Evolutionary conservation across 768 basidiomycete genomes (phyloP).

Genomic region (Termitomyces sp.): DNA sequence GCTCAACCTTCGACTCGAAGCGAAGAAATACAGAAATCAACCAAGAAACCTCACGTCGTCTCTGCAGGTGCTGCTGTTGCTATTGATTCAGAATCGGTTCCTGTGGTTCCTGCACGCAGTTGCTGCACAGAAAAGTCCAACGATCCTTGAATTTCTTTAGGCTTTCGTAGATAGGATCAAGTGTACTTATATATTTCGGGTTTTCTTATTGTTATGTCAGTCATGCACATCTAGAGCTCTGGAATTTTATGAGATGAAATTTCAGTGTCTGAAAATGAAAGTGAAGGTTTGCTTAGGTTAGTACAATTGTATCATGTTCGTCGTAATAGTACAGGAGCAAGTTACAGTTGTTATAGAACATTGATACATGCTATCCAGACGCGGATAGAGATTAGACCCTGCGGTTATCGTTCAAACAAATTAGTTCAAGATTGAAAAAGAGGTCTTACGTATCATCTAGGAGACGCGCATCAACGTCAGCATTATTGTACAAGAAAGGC

Average conservation of each 20-base stretch:
- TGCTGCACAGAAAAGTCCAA: conserved; percentile 26
- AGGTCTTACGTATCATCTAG: conserved; percentile 60
- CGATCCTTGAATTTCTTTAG: background rate
- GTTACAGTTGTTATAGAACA: background rate
- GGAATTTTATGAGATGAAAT: background rate
- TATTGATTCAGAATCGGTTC: background rate
- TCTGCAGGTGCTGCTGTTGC: background rate
- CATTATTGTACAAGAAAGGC: background rate
- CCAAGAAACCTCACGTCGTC: background rate
- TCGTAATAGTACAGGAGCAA: conserved; percentile 2
- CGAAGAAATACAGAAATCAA: background rate
- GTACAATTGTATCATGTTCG: background rate
- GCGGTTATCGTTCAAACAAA: background rate
- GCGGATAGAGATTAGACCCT: conserved; percentile 8
- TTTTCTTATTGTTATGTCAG: background rate
- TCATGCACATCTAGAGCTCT: background rate
- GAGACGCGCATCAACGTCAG: conserved; percentile 11
- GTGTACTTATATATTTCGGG: background rate
- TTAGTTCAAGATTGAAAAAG: background rate
- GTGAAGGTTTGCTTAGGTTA: background rate
- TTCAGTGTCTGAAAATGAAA: background rate
- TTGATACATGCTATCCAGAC: background rate
- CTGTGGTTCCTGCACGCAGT: conserved; percentile 17
- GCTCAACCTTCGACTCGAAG: background rate
- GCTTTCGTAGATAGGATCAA: background rate